phyloP scores from a whole-genome alignment of 116 monocot species.

The Thalassia testudinum region DNA sequence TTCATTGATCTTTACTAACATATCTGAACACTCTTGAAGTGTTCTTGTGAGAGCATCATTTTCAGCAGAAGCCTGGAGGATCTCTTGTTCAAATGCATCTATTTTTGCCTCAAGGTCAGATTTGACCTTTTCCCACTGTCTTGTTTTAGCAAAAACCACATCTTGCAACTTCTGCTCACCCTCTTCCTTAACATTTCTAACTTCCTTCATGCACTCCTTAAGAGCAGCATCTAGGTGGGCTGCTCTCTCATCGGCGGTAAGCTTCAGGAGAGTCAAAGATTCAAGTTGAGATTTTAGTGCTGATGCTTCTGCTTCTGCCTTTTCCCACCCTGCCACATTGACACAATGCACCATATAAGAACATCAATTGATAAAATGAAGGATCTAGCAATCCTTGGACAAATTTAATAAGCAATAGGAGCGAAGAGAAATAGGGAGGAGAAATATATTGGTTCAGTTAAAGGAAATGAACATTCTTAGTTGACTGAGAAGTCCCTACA shows the following conservation, averaged over 20 bases:
- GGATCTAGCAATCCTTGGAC: no score
- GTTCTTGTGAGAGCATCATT: constrained; percentile 50
- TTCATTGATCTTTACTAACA: constrained; percentile 47
- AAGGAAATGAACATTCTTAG: no score
- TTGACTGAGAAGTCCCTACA: no score
- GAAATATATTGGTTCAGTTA: no score
- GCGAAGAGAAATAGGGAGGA: no score
- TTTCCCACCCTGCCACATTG: constrained; percentile 81
- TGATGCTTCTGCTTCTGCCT: constrained; percentile 62
- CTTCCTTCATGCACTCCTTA: constrained; percentile 75
- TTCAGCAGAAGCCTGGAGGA: constrained; percentile 43
- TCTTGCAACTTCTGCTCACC: constrained; percentile 67
- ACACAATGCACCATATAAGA: no score
- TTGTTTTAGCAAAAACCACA: constrained; percentile 51
- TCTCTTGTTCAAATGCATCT: constrained; percentile 35
- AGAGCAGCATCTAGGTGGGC: constrained; percentile 60
- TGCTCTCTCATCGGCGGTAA: constrained; percentile 51
- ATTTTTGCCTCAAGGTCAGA: constrained; percentile 44
- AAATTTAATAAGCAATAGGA: no score
- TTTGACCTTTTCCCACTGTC: constrained; percentile 59
- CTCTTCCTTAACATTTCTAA: constrained; percentile 63
- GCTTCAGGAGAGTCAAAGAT: constrained; percentile 39
- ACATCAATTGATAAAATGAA: no score
- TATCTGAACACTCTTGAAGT: constrained; percentile 40
- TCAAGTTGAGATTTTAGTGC: constrained; percentile 66